These are phyloP conservation scores for Xylaria venustula DNA, from an alignment of 495 filamentous ascomycete genomes.

Conservation along the genomic window DNA sequence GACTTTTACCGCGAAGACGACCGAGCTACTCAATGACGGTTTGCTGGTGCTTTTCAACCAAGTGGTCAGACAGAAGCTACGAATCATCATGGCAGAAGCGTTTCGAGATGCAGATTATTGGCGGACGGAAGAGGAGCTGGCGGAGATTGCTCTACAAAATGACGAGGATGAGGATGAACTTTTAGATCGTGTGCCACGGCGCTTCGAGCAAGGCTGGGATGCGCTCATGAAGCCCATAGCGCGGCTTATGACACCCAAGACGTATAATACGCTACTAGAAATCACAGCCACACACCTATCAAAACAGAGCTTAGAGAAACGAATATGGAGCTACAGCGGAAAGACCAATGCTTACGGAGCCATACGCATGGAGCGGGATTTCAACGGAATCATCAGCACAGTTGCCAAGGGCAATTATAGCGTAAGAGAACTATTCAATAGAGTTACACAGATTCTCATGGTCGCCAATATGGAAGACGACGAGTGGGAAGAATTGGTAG, in stretches of 20 bases:
- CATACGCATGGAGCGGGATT: constrained; percentile 83
- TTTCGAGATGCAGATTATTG: constrained; percentile 90
- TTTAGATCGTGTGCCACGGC: constrained; percentile 61
- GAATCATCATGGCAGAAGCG: constrained; percentile 79
- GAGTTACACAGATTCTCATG: constrained; percentile 80
- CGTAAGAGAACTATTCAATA: constrained; percentile 75
- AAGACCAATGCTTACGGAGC: constrained; percentile 81
- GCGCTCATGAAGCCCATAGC: constrained; percentile 75
- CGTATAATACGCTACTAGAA: constrained; percentile 69
- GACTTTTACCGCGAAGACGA: constrained; percentile 71
- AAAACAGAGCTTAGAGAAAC: constrained; percentile 75
- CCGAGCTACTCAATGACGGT: constrained; percentile 79
- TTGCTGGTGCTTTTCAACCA: constrained; percentile 82
- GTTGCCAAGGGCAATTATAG: constrained; percentile 78
- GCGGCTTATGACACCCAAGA: constrained; percentile 76
- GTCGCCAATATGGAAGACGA: constrained; percentile 97
- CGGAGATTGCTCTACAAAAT: constrained; percentile 44
- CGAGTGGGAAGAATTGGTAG: constrained; percentile 77
- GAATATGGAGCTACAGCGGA: constrained; percentile 81
- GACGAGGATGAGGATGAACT: constrained; percentile 53
- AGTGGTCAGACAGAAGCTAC: constrained; percentile 80
- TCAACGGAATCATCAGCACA: constrained; percentile 72
- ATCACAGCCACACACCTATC: constrained; percentile 71
- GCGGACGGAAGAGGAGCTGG: constrained; percentile 49
- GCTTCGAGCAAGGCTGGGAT: constrained; percentile 83